Evolutionary conservation across 169 alveolate species (phyloP), one percentile per base, ranked within the genome.

Genomic region (Cyclospora cayetanensis): DNA sequence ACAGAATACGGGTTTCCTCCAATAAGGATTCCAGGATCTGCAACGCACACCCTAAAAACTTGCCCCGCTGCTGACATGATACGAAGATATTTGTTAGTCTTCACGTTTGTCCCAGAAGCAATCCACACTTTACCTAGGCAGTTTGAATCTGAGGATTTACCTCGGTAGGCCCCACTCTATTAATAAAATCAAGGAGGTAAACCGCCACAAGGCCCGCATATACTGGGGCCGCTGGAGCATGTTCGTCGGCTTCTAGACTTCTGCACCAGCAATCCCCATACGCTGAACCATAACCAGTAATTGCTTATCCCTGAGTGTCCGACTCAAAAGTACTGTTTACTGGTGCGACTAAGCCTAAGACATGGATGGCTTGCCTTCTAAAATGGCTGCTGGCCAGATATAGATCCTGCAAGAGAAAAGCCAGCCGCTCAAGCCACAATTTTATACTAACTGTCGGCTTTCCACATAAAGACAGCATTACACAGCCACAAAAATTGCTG

Each of bases 121-220:
- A n/a, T n/a, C n/a, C n/a, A n/a, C n/a, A n/a, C n/a, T n/a, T n/a
- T n/a, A n/a, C n/a, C n/a, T n/a, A n/a, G n/a, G n/a, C n/a, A 37
- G 34, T 70, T 12, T 34, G 39, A 20, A 12, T 1, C 20, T 0
- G 4, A 3, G 34, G 34, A 1, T 1, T 70, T 27, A 70, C 83
- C 83, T 70, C 83, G 34, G 53, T 53, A 12, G 83, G 83, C 83
- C 83, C 83, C 53, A 70, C 83, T 70, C 83, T 70, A 15, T 70
- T 53, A 1, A 70, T 15, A 22, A 70, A 70, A 12, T 70, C 83
- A 7, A 70, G 4, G 15, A 70, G 39, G 39, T 70, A 70, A 70
- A 70, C 83, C 53, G 83, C 83, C 53, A 53, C 83, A 70, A 70
- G 83, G 31, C 83, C 83, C 53, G 83, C 83, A 15, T 70, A 70